phyloP scores from a whole-genome alignment of 768 basidiomycete species.

The Suillus clintonianus region DNA sequence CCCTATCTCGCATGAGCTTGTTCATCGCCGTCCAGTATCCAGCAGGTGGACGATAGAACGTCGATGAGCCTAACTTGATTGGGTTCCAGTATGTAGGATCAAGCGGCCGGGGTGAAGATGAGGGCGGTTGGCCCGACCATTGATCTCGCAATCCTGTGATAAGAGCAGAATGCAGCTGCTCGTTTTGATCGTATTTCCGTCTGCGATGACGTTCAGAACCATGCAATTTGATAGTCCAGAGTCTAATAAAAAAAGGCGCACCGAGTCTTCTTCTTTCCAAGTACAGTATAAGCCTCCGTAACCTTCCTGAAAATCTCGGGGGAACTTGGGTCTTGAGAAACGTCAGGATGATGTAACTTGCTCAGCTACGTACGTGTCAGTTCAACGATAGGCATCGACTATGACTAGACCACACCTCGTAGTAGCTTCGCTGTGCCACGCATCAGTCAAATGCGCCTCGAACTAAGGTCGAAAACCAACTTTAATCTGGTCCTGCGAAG shows the following conservation, averaged over 20 bases:
- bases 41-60: not conserved
- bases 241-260: not conserved
- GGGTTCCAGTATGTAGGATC: conserved; percentile 2
- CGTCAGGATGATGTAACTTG: not conserved
- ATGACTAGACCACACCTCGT: not conserved
- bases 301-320: not conserved
- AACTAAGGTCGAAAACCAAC: not conserved
- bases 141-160: not conserved
- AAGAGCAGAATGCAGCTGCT: conserved; percentile 3
- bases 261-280: not conserved
- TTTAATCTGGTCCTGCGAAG: conserved; percentile 2
- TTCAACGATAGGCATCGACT: not conserved
- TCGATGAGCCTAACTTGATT: not conserved
- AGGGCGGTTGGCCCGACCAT: too few species aligned
- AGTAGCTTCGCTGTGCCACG: not conserved
- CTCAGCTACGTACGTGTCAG: not conserved
- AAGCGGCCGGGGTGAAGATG: not conserved
- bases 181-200: not conserved
- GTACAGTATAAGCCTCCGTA: not conserved
- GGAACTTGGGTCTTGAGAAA: not conserved
- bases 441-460: not conserved
- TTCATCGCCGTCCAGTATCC: not conserved
- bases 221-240: too few species aligned
- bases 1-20: not conserved
- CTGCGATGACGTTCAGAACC: not conserved